Conservation (phyloP, 2,329 filamentous ascomycete species). For the Fusarium pininemorale region DNA sequence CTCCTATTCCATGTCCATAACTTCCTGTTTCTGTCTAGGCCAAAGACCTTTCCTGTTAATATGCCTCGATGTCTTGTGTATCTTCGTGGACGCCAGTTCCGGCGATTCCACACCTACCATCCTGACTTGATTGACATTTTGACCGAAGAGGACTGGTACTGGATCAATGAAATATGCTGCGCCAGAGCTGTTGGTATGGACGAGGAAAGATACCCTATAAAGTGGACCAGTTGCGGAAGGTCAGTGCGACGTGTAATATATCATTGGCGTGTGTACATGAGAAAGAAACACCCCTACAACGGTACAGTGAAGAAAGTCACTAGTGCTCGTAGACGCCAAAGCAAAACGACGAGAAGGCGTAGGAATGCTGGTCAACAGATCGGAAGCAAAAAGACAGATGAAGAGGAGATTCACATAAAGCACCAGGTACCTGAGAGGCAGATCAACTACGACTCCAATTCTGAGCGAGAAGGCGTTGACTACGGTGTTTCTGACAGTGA, state of each 20-base stretch:
- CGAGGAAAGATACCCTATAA: background rate
- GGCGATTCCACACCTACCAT: background rate
- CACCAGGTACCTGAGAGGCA: fast-evolving
- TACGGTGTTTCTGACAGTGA: background rate
- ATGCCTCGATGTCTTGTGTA: background rate
- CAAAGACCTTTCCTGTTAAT: background rate
- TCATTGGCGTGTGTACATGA: background rate
- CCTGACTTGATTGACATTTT: background rate
- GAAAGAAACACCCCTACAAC: background rate
- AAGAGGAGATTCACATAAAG: fast-evolving
- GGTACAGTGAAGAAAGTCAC: background rate
- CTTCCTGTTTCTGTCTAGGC: background rate
- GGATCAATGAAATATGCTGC: background rate
- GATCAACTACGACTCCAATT: background rate
- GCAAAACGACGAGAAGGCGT: background rate
- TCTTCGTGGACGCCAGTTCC: background rate
- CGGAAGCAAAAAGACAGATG: background rate
- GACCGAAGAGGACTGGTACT: background rate
- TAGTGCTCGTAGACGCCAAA: background rate
- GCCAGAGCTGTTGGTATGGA: fast-evolving
- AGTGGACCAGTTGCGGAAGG: background rate
- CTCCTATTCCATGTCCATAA: background rate
- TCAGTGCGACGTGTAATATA: background rate
- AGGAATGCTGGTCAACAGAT: too few relatives aligned
- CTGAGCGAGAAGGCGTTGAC: background rate